phyloP scores from a whole-genome alignment of 208 protist species.

The Trypanosomatidae sp. region DNA sequence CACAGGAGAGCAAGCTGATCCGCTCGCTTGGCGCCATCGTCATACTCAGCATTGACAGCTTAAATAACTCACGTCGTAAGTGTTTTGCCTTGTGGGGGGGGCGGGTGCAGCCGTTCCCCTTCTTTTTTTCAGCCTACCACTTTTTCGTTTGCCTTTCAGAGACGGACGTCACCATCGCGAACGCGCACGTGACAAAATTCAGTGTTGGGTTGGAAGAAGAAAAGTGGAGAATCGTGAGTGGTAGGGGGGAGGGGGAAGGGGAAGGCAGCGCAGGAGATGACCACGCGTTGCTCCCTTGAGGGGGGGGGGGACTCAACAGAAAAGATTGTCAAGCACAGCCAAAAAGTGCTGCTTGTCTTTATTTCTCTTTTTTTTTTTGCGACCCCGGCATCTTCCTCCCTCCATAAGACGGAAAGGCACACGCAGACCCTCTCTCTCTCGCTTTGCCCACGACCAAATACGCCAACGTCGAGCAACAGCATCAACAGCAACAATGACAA shows the following conservation, averaged over 20 bases:
- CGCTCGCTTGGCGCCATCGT: neutral
- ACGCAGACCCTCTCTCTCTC: neutral
- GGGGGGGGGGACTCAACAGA: neutral
- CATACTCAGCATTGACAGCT: neutral
- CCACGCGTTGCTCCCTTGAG: no score
- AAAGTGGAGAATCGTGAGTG: neutral
- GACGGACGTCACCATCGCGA: neutral
- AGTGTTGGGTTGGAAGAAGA: neutral
- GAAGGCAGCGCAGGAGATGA: no score
- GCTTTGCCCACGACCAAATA: no score
- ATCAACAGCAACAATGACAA: neutral
- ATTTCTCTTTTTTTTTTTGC: neutral
- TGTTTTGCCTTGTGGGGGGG: neutral
- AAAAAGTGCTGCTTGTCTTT: neutral
- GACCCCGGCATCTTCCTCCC: neutral
- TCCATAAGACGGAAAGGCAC: neutral
- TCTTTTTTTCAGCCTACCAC: neutral
- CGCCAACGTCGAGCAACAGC: neutral
- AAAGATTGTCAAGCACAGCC: neutral
- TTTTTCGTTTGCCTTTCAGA: neutral
- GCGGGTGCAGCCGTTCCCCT: neutral
- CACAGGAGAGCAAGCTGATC: neutral
- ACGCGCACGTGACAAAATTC: neutral
- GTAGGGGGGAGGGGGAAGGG: no score
- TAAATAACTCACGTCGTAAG: neutral